Base-by-base conservation (phyloP, 768 basidiomycete species). In the Myochromella boudieri region DNA sequence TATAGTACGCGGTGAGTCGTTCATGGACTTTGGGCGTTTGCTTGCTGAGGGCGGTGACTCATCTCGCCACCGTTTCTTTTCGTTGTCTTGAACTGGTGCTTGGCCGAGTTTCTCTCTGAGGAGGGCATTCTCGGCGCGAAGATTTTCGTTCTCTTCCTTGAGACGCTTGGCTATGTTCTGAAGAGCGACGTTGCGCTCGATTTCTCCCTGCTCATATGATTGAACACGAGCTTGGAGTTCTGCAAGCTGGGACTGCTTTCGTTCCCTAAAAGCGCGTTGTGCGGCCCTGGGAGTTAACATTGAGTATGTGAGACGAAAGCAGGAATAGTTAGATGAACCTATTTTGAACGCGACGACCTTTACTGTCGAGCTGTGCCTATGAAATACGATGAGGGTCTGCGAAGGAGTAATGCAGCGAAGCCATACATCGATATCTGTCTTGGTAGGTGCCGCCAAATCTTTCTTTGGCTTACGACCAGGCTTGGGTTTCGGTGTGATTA, bases 381-480 rank as follows among this genome's bases (percentile, higher is more conserved):
- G 37, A 58, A 54, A 27, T 29, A 37, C 15, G 14, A 24, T 48
- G 4, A 44, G 42, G 37, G 44, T 37, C 29, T 37, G 28, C 20
- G 24, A 44, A 15, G 31, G 24, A 37, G 11, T 20, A 27, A 20
- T 8, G 14, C 14, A 38, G 37, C 2, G 21, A 24, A 25, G 25
- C 66, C 74, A 45, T 56, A 83, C 88, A 61, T 81, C 80, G 8
- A 75, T 76, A 10, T 58, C 54, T 5, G 50, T 11, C 22, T 74
- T 70, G 17, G 61, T 43, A 22, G 66, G 49, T 25, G 69, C 53
- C 9, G 60, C 55, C 15, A 64, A 21, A 51, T 88, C 88, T 56
- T 81, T 87, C 78, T 91, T 92, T 14, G 89, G 90, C 69, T 92
- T 92, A 37, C 91, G 75, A 14, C 91, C 91, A 27, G 91, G 91